Conservation (phyloP, 1,139 yeast genomes). For the Sugiyamaella grinbergsii region DNA sequence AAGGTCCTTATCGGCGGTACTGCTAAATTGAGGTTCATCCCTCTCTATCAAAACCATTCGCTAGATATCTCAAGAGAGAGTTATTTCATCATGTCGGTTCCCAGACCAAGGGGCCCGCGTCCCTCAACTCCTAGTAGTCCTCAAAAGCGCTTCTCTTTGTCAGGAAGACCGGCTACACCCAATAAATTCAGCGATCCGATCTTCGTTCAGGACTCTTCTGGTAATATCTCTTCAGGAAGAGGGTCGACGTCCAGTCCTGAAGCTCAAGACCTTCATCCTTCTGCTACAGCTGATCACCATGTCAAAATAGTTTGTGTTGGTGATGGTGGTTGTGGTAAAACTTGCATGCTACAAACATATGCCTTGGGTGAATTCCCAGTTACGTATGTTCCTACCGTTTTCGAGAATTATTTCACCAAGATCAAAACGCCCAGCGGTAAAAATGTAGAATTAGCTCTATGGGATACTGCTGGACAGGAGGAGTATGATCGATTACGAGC, state of each 20-base stretch:
- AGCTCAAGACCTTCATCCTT: slow-evolving; percentile 4
- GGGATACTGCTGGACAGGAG: slow-evolving; percentile 97
- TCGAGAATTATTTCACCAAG: slow-evolving; percentile 78
- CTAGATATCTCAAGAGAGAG: too few relatives aligned
- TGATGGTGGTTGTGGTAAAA: slow-evolving; percentile 94
- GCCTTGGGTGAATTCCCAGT: slow-evolving; percentile 75
- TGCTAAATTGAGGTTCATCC: too few relatives aligned
- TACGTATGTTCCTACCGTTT: slow-evolving; percentile 84
- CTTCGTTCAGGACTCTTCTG: slow-evolving; percentile 28
- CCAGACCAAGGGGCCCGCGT: slow-evolving; percentile 15
- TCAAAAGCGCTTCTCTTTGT: slow-evolving; percentile 22
- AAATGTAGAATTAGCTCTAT: slow-evolving; percentile 69
- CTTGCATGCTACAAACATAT: slow-evolving; percentile 80
- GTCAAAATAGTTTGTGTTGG: slow-evolving; percentile 72
- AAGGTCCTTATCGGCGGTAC: too few relatives aligned
- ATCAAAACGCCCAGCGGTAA: slow-evolving; percentile 58
- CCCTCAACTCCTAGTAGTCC: slow-evolving; percentile 16
- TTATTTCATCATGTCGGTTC: slow-evolving; percentile 4
- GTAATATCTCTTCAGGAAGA: slow-evolving; percentile 18
- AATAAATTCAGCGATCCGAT: slow-evolving; percentile 26
- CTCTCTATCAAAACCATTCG: too few relatives aligned
- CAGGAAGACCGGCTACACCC: slow-evolving; percentile 13
- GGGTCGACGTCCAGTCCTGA: slow-evolving; percentile 14
- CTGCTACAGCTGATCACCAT: slow-evolving; percentile 29
- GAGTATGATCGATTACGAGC: slow-evolving; percentile 86